Conservation (phyloP, 1,284 basidiomycete species). For the Cutaneotrichosporon curvatum region DNA sequence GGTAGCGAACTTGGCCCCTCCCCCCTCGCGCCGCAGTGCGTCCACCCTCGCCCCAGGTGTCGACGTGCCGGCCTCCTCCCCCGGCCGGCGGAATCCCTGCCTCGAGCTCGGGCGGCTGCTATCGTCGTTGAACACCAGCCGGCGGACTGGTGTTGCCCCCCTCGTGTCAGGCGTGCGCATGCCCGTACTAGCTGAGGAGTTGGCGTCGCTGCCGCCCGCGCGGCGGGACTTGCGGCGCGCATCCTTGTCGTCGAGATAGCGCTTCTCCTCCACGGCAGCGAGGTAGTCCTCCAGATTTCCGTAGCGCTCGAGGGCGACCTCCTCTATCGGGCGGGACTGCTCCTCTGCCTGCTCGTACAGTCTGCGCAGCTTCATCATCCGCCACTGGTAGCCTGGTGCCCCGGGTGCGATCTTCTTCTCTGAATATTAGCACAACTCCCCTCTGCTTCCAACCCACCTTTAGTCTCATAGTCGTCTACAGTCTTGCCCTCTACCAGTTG, state of each 20-base stretch:
- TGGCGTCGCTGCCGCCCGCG: slow-evolving; percentile 19
- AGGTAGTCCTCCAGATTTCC: slow-evolving; percentile 76
- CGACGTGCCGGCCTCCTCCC: slow-evolving; percentile 48
- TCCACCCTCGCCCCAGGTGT: slow-evolving; percentile 25
- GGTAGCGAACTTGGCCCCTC: slow-evolving; percentile 10
- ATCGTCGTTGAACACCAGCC: slow-evolving; percentile 46
- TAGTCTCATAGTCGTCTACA: slow-evolving; percentile 55
- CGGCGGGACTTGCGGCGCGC: slow-evolving; percentile 50
- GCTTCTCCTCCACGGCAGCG: slow-evolving; percentile 77
- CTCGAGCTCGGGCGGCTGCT: slow-evolving; percentile 56
- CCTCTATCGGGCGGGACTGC: slow-evolving; percentile 65
- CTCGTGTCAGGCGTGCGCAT: slow-evolving; percentile 44
- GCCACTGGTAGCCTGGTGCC: slow-evolving; percentile 88
- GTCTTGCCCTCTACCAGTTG: slow-evolving; percentile 60
- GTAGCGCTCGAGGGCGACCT: slow-evolving; percentile 82
- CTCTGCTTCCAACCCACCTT: too few relatives aligned
- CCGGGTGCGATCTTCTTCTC: slow-evolving; percentile 58
- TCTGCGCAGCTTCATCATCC: slow-evolving; percentile 90
- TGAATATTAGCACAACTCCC: slow-evolving; percentile 3
- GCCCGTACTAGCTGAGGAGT: slow-evolving; percentile 53
- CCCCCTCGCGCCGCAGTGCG: slow-evolving; percentile 29
- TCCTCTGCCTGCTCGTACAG: slow-evolving; percentile 86
- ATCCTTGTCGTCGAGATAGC: slow-evolving; percentile 73
- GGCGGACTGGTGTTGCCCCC: slow-evolving; percentile 27
- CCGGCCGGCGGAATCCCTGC: slow-evolving; percentile 70